Conservation (phyloP, 192 early-diverging fungal species). For the Coemansia sp. region DNA sequence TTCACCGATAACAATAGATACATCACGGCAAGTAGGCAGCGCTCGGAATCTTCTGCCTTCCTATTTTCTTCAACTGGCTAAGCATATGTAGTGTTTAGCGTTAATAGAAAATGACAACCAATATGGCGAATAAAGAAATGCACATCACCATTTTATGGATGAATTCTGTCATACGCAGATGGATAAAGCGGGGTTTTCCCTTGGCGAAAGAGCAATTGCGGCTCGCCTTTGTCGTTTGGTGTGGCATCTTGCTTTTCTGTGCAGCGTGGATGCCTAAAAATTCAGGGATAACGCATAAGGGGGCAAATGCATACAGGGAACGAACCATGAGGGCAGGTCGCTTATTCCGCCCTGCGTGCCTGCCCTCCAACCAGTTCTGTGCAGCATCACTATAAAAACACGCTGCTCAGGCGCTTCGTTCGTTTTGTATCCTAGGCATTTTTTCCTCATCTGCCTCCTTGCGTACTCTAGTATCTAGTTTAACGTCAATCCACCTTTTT, state of each 20-base stretch:
- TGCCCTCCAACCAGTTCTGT: constrained; percentile 7
- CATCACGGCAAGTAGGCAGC: neutral
- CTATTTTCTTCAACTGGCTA: neutral
- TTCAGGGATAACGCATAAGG: neutral
- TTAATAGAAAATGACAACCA: constrained; percentile 3
- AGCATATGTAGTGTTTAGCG: neutral
- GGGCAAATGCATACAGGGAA: constrained; percentile 11
- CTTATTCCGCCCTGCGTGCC: constrained; percentile 5
- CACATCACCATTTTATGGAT: neutral
- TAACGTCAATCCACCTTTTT: neutral
- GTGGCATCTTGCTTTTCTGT: neutral
- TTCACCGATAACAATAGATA: constrained; percentile 1
- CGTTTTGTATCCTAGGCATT: neutral
- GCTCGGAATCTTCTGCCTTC: neutral
- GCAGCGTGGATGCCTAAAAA: constrained; percentile 1
- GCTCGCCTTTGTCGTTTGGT: neutral
- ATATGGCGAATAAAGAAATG: neutral
- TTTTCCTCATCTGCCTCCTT: neutral
- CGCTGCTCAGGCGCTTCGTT: neutral
- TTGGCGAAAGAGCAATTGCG: neutral
- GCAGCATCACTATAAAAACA: constrained; percentile 11
- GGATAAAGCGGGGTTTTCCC: constrained; percentile 3
- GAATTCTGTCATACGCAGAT: constrained; percentile 3
- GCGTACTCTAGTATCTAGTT: neutral
- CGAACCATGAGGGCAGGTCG: constrained; percentile 4